phyloP scores from a whole-genome alignment of 1,284 basidiomycete species.

The Pseudozyma sp. region DNA sequence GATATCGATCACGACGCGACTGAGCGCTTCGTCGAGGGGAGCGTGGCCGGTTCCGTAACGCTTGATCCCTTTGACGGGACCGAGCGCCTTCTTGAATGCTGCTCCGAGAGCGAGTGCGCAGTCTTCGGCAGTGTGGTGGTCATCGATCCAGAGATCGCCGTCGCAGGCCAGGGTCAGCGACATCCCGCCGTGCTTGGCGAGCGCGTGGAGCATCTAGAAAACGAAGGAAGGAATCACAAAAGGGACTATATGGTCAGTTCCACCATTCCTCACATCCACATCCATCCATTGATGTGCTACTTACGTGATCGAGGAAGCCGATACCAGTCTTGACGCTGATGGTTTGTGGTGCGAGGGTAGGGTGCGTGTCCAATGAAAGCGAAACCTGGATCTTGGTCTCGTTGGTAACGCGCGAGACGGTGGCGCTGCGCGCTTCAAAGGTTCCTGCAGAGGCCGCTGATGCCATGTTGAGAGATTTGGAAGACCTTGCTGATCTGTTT shows the following conservation, averaged over 20 bases:
- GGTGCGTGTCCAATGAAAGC: conserved; percentile 83
- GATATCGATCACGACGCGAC: conserved; percentile 96
- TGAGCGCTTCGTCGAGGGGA: conserved; percentile 89
- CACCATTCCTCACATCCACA: neutral
- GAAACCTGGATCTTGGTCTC: conserved; percentile 90
- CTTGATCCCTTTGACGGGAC: conserved; percentile 91
- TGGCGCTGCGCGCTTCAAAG: conserved; percentile 73
- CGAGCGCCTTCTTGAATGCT: conserved; percentile 94
- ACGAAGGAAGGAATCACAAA: neutral
- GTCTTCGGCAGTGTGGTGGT: conserved; percentile 98
- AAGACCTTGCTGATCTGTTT: neutral
- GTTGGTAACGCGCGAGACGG: conserved; percentile 85
- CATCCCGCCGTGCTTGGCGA: conserved; percentile 69
- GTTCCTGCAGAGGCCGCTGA: conserved; percentile 10
- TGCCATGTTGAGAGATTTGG: conserved; percentile 20
- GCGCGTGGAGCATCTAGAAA: conserved; percentile 67
- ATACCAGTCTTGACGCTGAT: conserved; percentile 94
- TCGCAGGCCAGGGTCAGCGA: conserved; percentile 88
- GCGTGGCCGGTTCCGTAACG: conserved; percentile 97
- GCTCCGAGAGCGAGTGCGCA: conserved; percentile 90
- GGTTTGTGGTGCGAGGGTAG: conserved; percentile 76
- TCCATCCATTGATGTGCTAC: conserved; percentile 54
- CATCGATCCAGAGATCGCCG: conserved; percentile 97
- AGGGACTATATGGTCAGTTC: neutral
- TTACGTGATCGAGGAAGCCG: conserved; percentile 96